Evolutionary conservation across 2,329 filamentous ascomycete species (phyloP).

Genomic region (Fusarium chuoi): DNA sequence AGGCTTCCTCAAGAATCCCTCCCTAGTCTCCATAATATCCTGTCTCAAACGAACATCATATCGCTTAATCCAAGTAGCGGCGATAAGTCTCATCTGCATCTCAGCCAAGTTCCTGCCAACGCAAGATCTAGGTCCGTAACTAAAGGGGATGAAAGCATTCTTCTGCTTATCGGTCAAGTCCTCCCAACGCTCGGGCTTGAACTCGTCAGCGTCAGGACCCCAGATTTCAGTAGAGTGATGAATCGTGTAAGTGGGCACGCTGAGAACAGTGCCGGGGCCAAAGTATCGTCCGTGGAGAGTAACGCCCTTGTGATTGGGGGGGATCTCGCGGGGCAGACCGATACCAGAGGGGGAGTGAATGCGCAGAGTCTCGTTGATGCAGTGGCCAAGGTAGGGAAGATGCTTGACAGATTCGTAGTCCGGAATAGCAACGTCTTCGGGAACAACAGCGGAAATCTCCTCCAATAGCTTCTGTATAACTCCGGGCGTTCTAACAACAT

Average conservation of each 20-base stretch:
- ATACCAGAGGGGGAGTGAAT: slow-evolving; percentile 88
- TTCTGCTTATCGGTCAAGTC: slow-evolving; percentile 72
- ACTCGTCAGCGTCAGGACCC: slow-evolving; percentile 78
- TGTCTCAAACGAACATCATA: slow-evolving; percentile 64
- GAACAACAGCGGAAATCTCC: slow-evolving; percentile 77
- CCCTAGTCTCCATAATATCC: slow-evolving; percentile 75
- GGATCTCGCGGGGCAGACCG: slow-evolving; percentile 81
- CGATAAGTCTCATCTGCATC: slow-evolving; percentile 87
- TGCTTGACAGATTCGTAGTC: slow-evolving; percentile 77
- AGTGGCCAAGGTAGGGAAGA: slow-evolving; percentile 77
- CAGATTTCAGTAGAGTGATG: slow-evolving; percentile 80
- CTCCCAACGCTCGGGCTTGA: slow-evolving; percentile 80
- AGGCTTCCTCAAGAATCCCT: slow-evolving; percentile 86
- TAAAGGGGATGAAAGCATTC: slow-evolving; percentile 80
- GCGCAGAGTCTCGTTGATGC: slow-evolving; percentile 86
- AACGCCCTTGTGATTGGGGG: slow-evolving; percentile 69
- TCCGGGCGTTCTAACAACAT: slow-evolving; percentile 74
- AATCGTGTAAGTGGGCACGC: slow-evolving; percentile 83
- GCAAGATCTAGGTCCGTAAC: slow-evolving; percentile 73
- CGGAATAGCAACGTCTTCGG: slow-evolving; percentile 70
- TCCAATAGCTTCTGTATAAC: slow-evolving; percentile 77
- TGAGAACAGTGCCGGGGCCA: slow-evolving; percentile 79
- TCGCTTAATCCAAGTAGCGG: slow-evolving; percentile 69
- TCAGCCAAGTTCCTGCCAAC: slow-evolving; percentile 86
- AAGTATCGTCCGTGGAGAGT: slow-evolving; percentile 76